Conservation (phyloP, 164 flowering plant genomes). For the Cinnamomum chago region DNA sequence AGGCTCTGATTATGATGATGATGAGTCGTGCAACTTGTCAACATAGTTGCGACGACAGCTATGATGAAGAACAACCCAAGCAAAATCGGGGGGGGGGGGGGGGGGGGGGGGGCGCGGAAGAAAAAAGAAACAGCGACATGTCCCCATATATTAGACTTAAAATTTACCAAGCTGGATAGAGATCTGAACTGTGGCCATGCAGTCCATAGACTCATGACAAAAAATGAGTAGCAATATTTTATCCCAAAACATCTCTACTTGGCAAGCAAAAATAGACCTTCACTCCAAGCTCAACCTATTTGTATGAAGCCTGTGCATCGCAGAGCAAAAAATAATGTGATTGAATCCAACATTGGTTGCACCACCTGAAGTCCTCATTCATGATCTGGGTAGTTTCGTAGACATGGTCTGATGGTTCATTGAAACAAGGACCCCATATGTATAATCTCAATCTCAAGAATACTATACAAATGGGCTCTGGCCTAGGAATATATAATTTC, state of each 20-base stretch:
- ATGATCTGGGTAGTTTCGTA: neutral
- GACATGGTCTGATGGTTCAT: neutral
- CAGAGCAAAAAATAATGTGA: too few species aligned
- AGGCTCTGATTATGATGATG: too few species aligned
- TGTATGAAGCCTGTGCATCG: neutral
- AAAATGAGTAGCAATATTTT: neutral
- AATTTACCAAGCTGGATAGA: neutral
- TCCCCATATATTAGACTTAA: neutral
- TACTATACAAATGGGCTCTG: too few species aligned
- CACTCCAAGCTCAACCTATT: neutral
- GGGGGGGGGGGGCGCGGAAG: too few species aligned
- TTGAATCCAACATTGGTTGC: too few species aligned
- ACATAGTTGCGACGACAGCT: too few species aligned
- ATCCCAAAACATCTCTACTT: neutral
- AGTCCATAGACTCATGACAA: neutral
- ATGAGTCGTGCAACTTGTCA: too few species aligned
- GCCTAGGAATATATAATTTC: too few species aligned
- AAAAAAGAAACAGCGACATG: neutral
- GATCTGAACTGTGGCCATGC: neutral
- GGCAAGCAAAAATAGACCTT: neutral
- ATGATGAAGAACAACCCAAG: too few species aligned
- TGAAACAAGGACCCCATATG: neutral
- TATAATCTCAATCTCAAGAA: neutral
- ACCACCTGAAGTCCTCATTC: neutral
- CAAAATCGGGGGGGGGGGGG: too few species aligned